Percentiles rank a stretch among this genome's conserved stretches.
Conservation (phyloP, 2,329 filamentous ascomycete species). For the Malbranchea zuffiana region DNA sequence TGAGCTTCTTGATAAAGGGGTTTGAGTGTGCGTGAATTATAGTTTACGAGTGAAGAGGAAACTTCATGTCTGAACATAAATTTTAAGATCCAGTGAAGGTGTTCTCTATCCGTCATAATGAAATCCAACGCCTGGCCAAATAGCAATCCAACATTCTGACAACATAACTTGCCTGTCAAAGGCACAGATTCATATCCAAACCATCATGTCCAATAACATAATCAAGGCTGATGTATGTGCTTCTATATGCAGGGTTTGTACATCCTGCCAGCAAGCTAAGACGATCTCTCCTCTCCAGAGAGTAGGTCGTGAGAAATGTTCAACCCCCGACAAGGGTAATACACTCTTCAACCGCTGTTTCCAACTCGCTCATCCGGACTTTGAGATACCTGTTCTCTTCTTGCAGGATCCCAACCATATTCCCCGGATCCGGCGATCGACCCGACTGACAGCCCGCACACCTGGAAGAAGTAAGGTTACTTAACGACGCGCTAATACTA, state of each 20-base stretch:
- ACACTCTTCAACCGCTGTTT: conserved; percentile 46
- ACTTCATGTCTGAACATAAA: background rate
- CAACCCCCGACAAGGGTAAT: conserved; percentile 40
- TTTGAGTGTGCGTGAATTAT: no score
- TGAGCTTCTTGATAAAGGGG: background rate
- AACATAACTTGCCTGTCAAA: background rate
- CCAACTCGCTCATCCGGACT: conserved; percentile 42
- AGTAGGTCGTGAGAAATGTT: no score
- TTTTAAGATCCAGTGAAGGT: background rate
- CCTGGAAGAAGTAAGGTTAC: conserved; percentile 21
- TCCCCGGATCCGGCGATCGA: conserved; percentile 41
- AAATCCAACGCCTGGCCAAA: background rate
- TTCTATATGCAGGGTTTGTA: no score
- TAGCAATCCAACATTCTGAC: background rate
- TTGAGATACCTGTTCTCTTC: conserved; percentile 46
- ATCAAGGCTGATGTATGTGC: no score
- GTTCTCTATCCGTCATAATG: background rate
- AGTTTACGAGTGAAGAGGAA: no score
- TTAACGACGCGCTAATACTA: conserved; percentile 24
- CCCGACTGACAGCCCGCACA: conserved; percentile 35
- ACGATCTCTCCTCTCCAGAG: no score
- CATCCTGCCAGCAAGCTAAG: no score
- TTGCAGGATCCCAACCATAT: conserved; percentile 41
- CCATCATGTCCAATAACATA: no score
- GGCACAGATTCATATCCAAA: no score